Base-by-base conservation (phyloP, 257 asterid species). In the Avicennia marina region DNA sequence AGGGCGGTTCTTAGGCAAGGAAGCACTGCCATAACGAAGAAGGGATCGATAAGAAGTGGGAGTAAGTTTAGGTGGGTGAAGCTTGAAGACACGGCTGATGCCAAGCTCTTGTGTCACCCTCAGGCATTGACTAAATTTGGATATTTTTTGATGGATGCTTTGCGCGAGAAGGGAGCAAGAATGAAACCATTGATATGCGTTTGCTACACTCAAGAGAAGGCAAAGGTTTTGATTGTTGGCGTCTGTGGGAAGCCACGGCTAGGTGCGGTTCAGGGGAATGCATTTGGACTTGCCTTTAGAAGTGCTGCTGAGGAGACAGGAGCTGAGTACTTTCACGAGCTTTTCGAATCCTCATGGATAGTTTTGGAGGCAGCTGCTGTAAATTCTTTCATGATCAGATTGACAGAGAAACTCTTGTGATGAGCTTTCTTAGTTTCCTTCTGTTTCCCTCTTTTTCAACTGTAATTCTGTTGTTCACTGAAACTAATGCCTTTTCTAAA, bases 21-120 rank as follows among this genome's bases (percentile, higher is more conserved):
- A n/a, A 89, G 99, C 73, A 77, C 88, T 6, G 96, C 95, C 32
- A 86, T 93, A 63, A 86, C 95, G 16, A 93, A 84, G 79, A 93
- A 79, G 63, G 99, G 99, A 4, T 86, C 95, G 5, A 93, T 93
- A 53, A 79, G 99, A 70, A 86, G 97, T 63, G 99, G 97, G 48
- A 84, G 97, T 36, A 93, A 86, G 72, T 93, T 89, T 68, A 71
- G 99, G 52, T 89, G 99, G 99, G 96, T 93, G 64, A 89, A 89
- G 61, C 94, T 93, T 4, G 94, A 93, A 49, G 95, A 93, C 64
- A 77, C 95, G 1, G 81, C 86, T 1, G 99, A 93, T 71, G 70
- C 83, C 22, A 81, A 78, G 72, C 80, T 93, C 47, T 53, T 93
- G 63, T 87, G 96, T 44, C 74, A 82, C 53, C 99, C 99, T 66